Evolutionary conservation across 2,329 filamentous ascomycete species (phyloP).

Genomic region (Fusarium multiceps): DNA sequence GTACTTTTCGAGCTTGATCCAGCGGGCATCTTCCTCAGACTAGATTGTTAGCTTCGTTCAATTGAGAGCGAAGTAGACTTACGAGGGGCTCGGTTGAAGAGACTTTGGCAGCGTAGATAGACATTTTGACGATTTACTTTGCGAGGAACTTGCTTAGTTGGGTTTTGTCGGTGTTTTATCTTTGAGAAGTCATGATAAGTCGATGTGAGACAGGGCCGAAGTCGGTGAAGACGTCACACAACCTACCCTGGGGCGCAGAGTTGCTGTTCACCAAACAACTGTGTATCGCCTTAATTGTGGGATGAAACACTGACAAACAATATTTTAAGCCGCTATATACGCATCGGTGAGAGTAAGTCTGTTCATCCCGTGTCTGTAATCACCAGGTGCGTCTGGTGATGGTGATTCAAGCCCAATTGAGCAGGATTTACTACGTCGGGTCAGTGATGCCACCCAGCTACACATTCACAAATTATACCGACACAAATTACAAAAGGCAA

Average conservation of each 20-base stretch:
- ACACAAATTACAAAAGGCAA: neutral
- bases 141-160: neutral
- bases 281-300: neutral
- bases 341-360: rapidly evolving
- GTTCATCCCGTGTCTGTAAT: neutral
- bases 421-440: rapidly evolving
- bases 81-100: slow-evolving; percentile 59
- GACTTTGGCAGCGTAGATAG: slow-evolving; percentile 56
- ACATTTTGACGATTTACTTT: slow-evolving; percentile 49
- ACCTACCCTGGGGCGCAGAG: slow-evolving; percentile 26
- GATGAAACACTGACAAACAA: neutral
- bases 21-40: slow-evolving; percentile 65
- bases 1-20: slow-evolving; percentile 70
- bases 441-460: neutral
- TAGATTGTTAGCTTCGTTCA: slow-evolving; percentile 40
- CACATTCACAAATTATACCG: neutral
- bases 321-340: rapidly evolving
- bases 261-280: neutral
- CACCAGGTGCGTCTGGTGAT: no score
- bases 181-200: slow-evolving; percentile 16
- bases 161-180: neutral
- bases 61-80: slow-evolving; percentile 18
- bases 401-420: neutral
- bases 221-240: slow-evolving; percentile 37
- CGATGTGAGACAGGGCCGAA: slow-evolving; percentile 17